A percentile compares a stretch with the other conserved stretches of the same genome.
phyloP scores from a whole-genome alignment of 75 land plant genomes.

The Selaginella moellendorffii region DNA sequence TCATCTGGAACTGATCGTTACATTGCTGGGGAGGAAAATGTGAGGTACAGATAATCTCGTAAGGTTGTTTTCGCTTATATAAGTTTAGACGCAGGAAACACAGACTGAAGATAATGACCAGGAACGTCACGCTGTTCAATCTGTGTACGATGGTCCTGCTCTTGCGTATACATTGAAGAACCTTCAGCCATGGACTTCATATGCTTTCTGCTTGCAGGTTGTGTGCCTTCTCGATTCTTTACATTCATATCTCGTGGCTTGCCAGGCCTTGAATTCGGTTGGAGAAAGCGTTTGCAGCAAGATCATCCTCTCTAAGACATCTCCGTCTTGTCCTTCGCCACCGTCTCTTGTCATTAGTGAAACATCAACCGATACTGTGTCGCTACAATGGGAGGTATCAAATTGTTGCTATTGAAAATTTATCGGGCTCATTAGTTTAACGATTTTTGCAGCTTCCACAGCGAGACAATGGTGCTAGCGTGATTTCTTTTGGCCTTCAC shows the following conservation, averaged over 20 bases:
- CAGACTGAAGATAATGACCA: not conserved
- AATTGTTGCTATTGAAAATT: not conserved
- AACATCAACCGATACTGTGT: conserved; percentile 8
- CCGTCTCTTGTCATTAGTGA: conserved; percentile 4
- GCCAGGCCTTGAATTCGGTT: conserved; percentile 12
- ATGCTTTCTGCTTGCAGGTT: conserved; percentile 18
- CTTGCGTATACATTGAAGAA: conserved; percentile 11
- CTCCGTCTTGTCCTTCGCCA: conserved; percentile 13
- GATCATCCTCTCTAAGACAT: not conserved
- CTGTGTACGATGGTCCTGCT: conserved; percentile 11
- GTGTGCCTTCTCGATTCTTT: not conserved
- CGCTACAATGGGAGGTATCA: conserved; percentile 12
- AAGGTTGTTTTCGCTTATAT: not conserved
- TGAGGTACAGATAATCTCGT: not conserved
- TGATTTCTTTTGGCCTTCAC: conserved; percentile 9
- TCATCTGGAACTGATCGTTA: not conserved
- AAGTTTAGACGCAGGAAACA: not conserved
- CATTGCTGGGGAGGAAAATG: not conserved
- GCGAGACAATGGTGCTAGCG: conserved; percentile 16
- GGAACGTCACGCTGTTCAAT: not conserved
- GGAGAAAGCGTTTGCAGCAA: conserved; percentile 11
- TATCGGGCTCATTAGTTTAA: not conserved
- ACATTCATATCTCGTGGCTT: not conserved
- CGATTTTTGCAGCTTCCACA: conserved; percentile 10
- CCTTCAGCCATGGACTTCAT: conserved; percentile 14